Percentiles rank a stretch among this genome's conserved stretches.
These are phyloP conservation scores for Naganishia vaughanmartiniae DNA, from an alignment of 768 basidiomycete species.

Conservation along the genomic window DNA sequence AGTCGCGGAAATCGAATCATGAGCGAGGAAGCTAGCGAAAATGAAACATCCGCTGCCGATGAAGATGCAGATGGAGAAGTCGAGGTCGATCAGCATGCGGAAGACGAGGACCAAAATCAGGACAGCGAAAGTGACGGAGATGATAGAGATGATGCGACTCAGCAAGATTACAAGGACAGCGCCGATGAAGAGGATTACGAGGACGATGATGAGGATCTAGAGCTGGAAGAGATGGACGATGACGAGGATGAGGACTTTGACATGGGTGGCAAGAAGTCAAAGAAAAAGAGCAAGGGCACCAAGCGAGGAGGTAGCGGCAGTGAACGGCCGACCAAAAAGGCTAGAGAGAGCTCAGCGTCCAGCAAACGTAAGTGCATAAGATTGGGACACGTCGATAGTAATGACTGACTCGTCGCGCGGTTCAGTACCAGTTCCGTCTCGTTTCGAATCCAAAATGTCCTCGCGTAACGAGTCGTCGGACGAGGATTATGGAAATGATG, in stretches of 20 bases:
- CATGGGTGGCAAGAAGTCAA: conserved; percentile 14
- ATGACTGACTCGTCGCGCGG: not conserved
- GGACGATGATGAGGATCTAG: conserved; percentile 31
- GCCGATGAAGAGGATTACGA: conserved; percentile 23
- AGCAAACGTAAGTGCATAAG: not conserved
- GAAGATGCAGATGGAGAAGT: conserved; percentile 15
- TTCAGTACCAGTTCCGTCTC: conserved; percentile 2
- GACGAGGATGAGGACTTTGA: conserved; percentile 32
- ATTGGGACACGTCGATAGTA: not conserved
- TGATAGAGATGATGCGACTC: conserved; percentile 8
- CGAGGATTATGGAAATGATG: conserved; percentile 27
- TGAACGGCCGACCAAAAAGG: conserved; percentile 8
- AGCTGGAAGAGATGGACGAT: conserved; percentile 32
- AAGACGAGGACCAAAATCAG: conserved; percentile 12
- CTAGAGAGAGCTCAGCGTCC: not conserved
- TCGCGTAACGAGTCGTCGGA: conserved; percentile 21
- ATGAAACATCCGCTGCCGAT: not conserved
- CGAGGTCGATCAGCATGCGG: conserved; percentile 9
- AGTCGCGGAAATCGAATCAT: conserved; percentile 9
- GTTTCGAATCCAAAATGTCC: conserved; percentile 24
- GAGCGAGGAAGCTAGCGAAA: too few species aligned
- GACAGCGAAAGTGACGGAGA: conserved; percentile 17
- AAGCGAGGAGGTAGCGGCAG: not conserved
- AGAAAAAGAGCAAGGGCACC: conserved; percentile 12
- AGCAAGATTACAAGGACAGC: conserved; percentile 12